These are phyloP conservation scores for Talaromyces sp. DNA, from an alignment of 2,329 filamentous ascomycete species.

Conservation along the genomic window DNA sequence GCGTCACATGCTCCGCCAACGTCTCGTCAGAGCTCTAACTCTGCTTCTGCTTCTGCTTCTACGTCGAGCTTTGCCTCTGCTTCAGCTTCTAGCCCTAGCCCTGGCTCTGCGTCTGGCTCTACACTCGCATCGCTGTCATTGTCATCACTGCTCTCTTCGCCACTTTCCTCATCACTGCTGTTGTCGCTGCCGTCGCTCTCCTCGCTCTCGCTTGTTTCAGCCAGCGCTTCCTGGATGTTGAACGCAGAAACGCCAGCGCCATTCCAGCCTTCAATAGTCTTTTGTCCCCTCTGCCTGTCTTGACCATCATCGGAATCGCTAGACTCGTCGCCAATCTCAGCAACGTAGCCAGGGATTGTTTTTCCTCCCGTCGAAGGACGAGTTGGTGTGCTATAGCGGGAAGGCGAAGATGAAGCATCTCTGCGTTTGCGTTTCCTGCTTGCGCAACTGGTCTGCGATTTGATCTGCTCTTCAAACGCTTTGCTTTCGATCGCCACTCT, in stretches of 20 bases:
- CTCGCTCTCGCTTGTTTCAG: not conserved
- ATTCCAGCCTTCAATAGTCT: not conserved
- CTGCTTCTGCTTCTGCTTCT: not conserved
- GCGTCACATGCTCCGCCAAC: conserved; percentile 2
- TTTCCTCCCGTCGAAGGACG: conserved; percentile 5
- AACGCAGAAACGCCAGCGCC: not conserved
- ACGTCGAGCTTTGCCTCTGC: not conserved
- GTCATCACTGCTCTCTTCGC: not conserved
- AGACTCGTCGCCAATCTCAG: not conserved
- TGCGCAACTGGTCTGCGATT: not conserved
- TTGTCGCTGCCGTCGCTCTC: not conserved
- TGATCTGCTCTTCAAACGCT: not conserved
- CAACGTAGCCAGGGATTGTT: not conserved
- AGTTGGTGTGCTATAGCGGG: not conserved
- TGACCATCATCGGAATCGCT: not conserved
- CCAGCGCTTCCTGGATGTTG: not conserved
- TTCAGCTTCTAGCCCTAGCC: not conserved
- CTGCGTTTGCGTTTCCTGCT: not conserved
- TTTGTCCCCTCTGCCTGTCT: not conserved
- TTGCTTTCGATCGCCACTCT: not conserved
- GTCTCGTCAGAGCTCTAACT: not conserved
- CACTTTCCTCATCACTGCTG: not conserved
- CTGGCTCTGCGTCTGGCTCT: not conserved
- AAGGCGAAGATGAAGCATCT: not conserved
- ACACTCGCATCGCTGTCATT: not conserved